Evolutionary conservation across 169 alveolate species (phyloP).

Genomic region (Besnoitia besnoiti): DNA sequence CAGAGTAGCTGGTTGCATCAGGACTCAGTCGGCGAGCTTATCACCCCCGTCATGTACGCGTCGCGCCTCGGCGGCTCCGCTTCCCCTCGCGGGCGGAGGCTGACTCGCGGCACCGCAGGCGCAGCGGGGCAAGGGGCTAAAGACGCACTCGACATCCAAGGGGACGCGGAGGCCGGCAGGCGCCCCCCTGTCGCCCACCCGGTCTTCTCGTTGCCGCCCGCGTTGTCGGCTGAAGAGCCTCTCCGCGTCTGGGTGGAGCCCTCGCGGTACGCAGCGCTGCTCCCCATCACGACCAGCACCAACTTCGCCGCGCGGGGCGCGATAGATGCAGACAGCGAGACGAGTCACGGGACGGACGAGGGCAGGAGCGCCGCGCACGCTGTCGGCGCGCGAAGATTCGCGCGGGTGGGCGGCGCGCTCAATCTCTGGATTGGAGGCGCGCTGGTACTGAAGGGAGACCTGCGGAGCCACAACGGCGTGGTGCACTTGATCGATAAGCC

Average conservation of each 20-base stretch:
- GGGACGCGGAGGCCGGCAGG: not conserved
- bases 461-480: constrained; percentile 36
- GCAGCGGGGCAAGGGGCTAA: not conserved
- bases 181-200: too few species aligned
- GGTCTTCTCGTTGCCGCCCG: not conserved
- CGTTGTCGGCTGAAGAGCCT: not conserved
- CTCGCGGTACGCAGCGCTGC: not conserved
- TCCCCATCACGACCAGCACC: constrained; percentile 21
- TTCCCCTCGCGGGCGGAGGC: not conserved
- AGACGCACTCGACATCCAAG: not conserved
- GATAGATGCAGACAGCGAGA: not conserved
- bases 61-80: not conserved
- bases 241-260: not conserved
- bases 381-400: not conserved
- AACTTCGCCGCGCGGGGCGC: not conserved
- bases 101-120: not conserved
- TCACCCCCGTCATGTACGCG: constrained; percentile 27
- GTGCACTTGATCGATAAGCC: constrained; percentile 41
- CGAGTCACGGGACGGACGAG: not conserved
- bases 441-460: not conserved
- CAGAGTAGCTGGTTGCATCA: not conserved
- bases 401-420: not conserved
- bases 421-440: constrained; percentile 11
- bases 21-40: not conserved
- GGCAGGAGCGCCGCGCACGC: not conserved